phyloP scores from a whole-genome alignment of 139 green algal genomes.

The Mychonastes homosphaera region DNA sequence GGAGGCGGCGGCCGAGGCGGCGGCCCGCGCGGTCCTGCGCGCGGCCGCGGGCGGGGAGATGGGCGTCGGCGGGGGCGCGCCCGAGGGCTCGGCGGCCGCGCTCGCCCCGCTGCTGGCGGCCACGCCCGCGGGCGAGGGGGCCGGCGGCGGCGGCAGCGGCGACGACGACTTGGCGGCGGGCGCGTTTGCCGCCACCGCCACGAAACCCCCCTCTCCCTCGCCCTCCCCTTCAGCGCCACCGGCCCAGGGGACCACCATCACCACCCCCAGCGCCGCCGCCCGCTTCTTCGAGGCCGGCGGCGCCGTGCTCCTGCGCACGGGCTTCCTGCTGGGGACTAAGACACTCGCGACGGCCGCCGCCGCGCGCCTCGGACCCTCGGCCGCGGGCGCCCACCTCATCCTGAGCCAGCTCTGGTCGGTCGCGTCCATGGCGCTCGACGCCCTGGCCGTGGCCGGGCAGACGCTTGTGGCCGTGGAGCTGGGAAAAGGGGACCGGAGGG shows the following conservation, averaged over 20 bases:
- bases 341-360: constrained; percentile 52
- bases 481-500: constrained; percentile 6
- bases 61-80: too few relatives aligned
- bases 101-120: too few relatives aligned
- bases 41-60: too few relatives aligned
- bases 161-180: background rate
- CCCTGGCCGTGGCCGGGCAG: constrained; percentile 58
- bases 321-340: constrained; percentile 55
- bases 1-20: too few relatives aligned
- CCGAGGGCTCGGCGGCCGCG: too few relatives aligned
- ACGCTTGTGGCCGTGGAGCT: constrained; percentile 49
- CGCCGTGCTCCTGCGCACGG: constrained; percentile 54
- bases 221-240: too few relatives aligned
- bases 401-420: constrained; percentile 65
- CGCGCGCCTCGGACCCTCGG: constrained; percentile 42
- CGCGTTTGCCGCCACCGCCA: too few relatives aligned
- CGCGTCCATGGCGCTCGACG: constrained; percentile 49
- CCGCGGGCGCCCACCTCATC: constrained; percentile 57
- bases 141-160: background rate
- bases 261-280: too few relatives aligned
- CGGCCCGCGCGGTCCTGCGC: too few relatives aligned
- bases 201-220: too few relatives aligned
- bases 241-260: too few relatives aligned
- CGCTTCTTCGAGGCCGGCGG: constrained; percentile 33
- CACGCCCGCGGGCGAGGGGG: too few relatives aligned